Percentiles rank a stretch among this genome's conserved stretches.
These are phyloP conservation scores for Boechera divaricarpa DNA, from an alignment of 345 rosid species.

Conservation along the genomic window DNA sequence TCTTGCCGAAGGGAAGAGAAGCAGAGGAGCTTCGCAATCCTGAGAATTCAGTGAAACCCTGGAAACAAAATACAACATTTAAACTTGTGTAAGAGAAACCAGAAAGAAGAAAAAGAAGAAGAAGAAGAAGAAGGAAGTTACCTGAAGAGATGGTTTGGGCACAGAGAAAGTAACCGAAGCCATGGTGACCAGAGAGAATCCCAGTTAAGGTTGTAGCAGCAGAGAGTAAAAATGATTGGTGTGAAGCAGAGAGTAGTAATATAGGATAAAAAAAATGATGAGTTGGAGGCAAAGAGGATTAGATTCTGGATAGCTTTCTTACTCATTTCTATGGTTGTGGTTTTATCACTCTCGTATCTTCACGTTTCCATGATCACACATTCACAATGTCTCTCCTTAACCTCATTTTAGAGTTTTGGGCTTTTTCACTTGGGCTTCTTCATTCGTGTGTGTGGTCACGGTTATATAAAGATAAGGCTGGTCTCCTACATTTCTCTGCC, in stretches of 20 bases:
- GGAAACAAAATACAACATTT: constrained; percentile 38
- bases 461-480: constrained; percentile 7
- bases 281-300: constrained; percentile 58
- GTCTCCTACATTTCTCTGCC: constrained; percentile 22
- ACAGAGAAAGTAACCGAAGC: constrained; percentile 86
- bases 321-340: constrained; percentile 44
- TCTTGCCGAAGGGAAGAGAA: constrained; percentile 65
- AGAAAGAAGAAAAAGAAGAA: not conserved
- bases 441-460: constrained; percentile 12
- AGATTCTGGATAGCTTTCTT: constrained; percentile 77
- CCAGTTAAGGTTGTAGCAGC: constrained; percentile 31
- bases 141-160: constrained; percentile 87
- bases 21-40: constrained; percentile 69
- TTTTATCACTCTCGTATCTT: constrained; percentile 24
- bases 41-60: constrained; percentile 77
- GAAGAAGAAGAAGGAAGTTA: constrained; percentile 26
- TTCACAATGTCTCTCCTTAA: constrained; percentile 19
- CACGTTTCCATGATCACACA: constrained; percentile 35
- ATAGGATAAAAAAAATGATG: constrained; percentile 34
- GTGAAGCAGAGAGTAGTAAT: constrained; percentile 27
- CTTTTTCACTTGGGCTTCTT: constrained; percentile 40
- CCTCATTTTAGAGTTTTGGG: constrained; percentile 28
- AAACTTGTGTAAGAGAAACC: not conserved
- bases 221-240: constrained; percentile 17
- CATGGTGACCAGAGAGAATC: constrained; percentile 49